Evolutionary conservation across 2,329 filamentous ascomycete species (phyloP), one percentile per base, ranked within the genome.

Genomic region (Colletotrichum sublineola): DNA sequence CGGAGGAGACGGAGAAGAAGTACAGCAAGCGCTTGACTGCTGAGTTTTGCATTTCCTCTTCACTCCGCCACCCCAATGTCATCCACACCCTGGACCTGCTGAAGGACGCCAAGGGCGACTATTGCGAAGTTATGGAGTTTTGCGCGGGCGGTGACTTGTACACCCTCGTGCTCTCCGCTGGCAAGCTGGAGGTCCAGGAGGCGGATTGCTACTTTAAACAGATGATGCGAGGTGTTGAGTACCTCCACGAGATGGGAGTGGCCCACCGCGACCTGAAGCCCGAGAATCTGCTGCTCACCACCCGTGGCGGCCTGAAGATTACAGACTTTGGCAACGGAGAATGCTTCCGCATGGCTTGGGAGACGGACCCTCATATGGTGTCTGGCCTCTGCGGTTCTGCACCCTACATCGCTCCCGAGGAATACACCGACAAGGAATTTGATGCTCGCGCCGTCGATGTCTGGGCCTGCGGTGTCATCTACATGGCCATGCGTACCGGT

Each of bases 331-430:
- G 96, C 74, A 99, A 99, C 78, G 96, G 96, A 78, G 96, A 99
- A 83, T 99, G 96, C 83, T 99, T 99, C 88, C 93, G 96, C 68
- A 98, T 98, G 96, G 96, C 96, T 2, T 99, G 96, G 96, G 96
- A 99, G 82, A 96, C 95, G 66, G 95, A 98, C 81, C 93, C 96
- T 29, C 96, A 98, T 82, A 98, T 98, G 95, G 97, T 97, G 4
- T 96, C 95, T 52, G 96, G 96, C 55, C 90, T 99, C 15, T 99
- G 96, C 81, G 96, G 96, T 52, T 98, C 95, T 18, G 96, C 96
- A 31, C 96, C 96, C 0, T 99, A 99, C 80, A 99, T 99, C 76
- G 94, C 96, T 1, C 96, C 96, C 0, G 96, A 99, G 81, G 96
- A 99, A 81, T 99, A 99, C 78, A 90, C 92, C 2, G 95, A 97